These are phyloP conservation scores for Yamadazyma dendronema DNA, from an alignment of 1,139 yeast genomes.

Conservation along the genomic window DNA sequence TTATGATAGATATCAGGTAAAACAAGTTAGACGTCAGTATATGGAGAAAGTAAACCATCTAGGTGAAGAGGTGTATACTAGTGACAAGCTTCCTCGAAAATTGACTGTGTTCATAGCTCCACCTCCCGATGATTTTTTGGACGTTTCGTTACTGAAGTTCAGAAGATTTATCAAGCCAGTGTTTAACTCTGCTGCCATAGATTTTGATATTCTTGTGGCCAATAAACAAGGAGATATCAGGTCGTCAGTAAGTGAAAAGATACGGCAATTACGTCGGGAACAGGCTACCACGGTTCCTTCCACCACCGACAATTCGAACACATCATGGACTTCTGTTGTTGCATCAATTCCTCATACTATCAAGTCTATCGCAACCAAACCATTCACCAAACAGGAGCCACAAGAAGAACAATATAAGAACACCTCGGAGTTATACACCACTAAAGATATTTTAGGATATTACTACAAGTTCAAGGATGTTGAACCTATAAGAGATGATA, in stretches of 20 bases:
- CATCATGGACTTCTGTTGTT: neutral
- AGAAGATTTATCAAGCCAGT: constrained; percentile 84
- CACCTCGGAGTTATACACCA: constrained; percentile 45
- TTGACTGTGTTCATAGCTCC: constrained; percentile 87
- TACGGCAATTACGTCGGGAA: constrained; percentile 61
- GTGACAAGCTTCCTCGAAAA: constrained; percentile 62
- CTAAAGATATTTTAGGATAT: constrained; percentile 60
- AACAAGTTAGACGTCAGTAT: constrained; percentile 62
- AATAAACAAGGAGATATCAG: constrained; percentile 91
- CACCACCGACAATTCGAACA: too few species aligned
- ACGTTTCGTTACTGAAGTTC: constrained; percentile 70
- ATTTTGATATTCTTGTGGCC: constrained; percentile 71
- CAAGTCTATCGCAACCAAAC: constrained; percentile 10
- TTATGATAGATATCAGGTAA: constrained; percentile 78
- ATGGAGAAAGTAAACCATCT: constrained; percentile 56
- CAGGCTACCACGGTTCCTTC: too few species aligned
- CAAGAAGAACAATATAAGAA: constrained; percentile 24
- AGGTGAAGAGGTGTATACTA: constrained; percentile 36
- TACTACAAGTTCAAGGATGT: constrained; percentile 38
- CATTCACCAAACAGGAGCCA: constrained; percentile 14
- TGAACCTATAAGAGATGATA: constrained; percentile 33
- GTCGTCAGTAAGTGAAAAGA: constrained; percentile 73
- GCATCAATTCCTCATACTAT: neutral
- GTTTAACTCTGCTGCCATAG: constrained; percentile 81
- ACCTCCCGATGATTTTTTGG: constrained; percentile 91